Percentiles rank a stretch among this genome's conserved stretches.
Evolutionary conservation across 345 rosid species (phyloP).

Genomic region (Psidium guajava): DNA sequence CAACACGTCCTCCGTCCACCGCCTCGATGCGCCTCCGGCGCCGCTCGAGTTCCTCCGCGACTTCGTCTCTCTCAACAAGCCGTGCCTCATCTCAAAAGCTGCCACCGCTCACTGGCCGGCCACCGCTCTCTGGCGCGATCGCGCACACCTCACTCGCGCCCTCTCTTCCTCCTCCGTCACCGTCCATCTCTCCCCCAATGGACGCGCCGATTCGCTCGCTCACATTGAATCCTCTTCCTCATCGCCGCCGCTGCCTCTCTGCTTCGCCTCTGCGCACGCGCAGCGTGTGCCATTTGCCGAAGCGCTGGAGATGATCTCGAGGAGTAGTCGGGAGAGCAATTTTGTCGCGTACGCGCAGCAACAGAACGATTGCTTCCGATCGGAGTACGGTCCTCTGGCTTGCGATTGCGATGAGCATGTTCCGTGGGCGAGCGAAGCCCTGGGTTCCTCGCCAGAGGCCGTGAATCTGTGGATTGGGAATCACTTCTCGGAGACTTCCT

Average conservation of each 20-base stretch:
- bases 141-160: slow-evolving; percentile 32
- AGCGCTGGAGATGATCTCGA: slow-evolving; percentile 37
- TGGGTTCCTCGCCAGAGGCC: slow-evolving; percentile 72
- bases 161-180: slow-evolving; percentile 57
- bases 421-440: slow-evolving; percentile 71
- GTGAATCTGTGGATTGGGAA: slow-evolving; percentile 94
- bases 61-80: slow-evolving; percentile 66
- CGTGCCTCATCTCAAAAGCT: slow-evolving; percentile 56
- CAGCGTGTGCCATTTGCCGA: slow-evolving; percentile 37
- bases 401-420: slow-evolving; percentile 57
- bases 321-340: background rate
- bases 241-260: slow-evolving; percentile 7
- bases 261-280: slow-evolving; percentile 76
- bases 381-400: slow-evolving; percentile 44
- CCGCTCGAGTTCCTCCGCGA: slow-evolving; percentile 57
- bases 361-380: slow-evolving; percentile 73
- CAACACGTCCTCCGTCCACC: slow-evolving; percentile 20
- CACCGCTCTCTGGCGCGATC: slow-evolving; percentile 49
- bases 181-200: slow-evolving; percentile 74
- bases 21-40: slow-evolving; percentile 39
- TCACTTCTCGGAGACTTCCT: slow-evolving; percentile 56
- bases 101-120: slow-evolving; percentile 72
- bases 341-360: slow-evolving; percentile 68
- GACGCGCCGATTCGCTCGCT: slow-evolving; percentile 59
- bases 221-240: background rate